phyloP scores from a whole-genome alignment of 129 eudicot species.

The Apium graveolens region DNA sequence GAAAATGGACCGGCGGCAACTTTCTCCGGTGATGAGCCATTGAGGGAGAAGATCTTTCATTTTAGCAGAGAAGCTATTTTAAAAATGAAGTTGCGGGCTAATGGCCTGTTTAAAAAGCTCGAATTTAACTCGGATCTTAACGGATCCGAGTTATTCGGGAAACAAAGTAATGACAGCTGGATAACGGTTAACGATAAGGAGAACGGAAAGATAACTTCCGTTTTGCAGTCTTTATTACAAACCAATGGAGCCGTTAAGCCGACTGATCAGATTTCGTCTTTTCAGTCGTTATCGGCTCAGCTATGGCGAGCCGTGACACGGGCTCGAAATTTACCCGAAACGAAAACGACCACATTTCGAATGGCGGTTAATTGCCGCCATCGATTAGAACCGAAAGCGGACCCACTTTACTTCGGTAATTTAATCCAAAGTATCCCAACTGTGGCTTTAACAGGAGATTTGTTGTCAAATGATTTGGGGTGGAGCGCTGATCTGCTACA shows the following conservation, averaged over 20 bases:
- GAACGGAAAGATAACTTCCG: conserved; percentile 22
- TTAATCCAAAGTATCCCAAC: conserved; percentile 87
- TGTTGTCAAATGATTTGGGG: conserved; percentile 42
- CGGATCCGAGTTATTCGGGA: conserved; percentile 27
- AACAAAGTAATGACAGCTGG: conserved; percentile 31
- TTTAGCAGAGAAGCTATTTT: conserved; percentile 62
- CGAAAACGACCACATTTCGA: conserved; percentile 61
- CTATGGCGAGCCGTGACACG: conserved; percentile 80
- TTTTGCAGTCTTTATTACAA: neutral
- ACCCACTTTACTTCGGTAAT: conserved; percentile 66
- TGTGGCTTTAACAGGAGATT: conserved; percentile 49
- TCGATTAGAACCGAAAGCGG: conserved; percentile 51
- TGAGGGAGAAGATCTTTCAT: conserved; percentile 62
- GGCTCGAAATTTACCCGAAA: conserved; percentile 36
- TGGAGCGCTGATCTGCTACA: conserved; percentile 67
- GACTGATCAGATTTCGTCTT: conserved; percentile 49
- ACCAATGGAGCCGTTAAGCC: conserved; percentile 1
- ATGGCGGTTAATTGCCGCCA: conserved; percentile 92
- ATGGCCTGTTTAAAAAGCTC: conserved; percentile 31
- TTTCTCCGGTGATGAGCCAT: conserved; percentile 67
- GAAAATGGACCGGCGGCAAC: conserved; percentile 67
- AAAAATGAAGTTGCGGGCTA: conserved; percentile 57
- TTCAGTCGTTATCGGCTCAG: conserved; percentile 61
- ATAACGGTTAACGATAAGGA: conserved; percentile 19
- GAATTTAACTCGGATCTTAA: conserved; percentile 23